These are phyloP conservation scores for Spizellomyces sp. DNA, from an alignment of 192 early-diverging fungal species.

Conservation along the genomic window DNA sequence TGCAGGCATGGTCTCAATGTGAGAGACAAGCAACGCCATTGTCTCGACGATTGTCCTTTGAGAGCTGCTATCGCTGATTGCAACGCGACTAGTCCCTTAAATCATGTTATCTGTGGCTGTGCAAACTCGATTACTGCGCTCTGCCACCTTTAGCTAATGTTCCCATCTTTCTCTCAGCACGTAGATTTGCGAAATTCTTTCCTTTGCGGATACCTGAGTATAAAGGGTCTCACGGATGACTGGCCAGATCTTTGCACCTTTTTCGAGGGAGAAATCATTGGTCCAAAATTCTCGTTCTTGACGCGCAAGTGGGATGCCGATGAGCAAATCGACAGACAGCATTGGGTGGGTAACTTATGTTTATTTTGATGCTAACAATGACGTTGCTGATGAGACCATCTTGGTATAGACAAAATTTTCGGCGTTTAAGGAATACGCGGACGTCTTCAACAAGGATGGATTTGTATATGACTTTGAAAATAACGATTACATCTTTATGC, in stretches of 20 bases:
- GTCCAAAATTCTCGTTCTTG: slow-evolving; percentile 71
- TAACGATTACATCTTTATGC: slow-evolving; percentile 80
- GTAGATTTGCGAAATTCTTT: slow-evolving; percentile 73
- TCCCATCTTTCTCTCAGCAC: slow-evolving; percentile 30
- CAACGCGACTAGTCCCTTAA: no score
- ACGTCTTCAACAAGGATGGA: slow-evolving; percentile 43
- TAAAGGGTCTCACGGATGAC: slow-evolving; percentile 77
- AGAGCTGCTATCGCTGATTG: no score
- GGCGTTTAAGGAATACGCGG: slow-evolving; percentile 45
- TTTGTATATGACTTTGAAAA: slow-evolving; percentile 59
- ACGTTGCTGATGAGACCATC: slow-evolving; percentile 6
- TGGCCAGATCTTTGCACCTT: slow-evolving; percentile 83
- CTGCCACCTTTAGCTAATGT: background rate
- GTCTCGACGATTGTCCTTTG: no score
- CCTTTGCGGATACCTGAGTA: slow-evolving; percentile 81
- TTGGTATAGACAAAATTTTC: slow-evolving; percentile 38
- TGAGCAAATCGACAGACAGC: slow-evolving; percentile 69
- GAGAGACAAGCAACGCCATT: no score
- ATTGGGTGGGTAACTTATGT: slow-evolving; percentile 58
- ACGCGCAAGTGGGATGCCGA: slow-evolving; percentile 86
- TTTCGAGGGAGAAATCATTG: slow-evolving; percentile 89
- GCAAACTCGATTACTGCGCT: no score
- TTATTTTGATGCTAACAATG: background rate
- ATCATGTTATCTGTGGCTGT: no score
- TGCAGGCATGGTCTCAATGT: no score